Conservation (phyloP, 352 stramenopile genomes). For the Globisporangium canariense region DNA sequence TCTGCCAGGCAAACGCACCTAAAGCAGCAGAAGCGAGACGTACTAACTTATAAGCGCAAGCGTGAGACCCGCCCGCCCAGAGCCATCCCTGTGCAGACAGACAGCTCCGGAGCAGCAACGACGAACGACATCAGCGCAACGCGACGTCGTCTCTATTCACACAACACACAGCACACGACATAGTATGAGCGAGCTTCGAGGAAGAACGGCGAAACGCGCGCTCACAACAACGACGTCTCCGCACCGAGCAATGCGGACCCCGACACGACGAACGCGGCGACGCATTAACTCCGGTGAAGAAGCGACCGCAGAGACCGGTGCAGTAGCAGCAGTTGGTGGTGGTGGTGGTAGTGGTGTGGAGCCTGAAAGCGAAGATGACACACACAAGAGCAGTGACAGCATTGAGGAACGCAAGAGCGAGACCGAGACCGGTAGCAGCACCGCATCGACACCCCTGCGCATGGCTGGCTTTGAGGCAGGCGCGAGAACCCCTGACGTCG, state of each 20-base stretch:
- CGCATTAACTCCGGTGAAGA: constrained; percentile 12
- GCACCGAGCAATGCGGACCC: neutral
- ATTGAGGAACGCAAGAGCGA: constrained; percentile 4
- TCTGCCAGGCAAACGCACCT: neutral
- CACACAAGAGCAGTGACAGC: neutral
- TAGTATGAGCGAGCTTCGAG: constrained; percentile 9
- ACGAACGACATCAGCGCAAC: neutral
- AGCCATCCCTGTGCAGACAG: neutral
- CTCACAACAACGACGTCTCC: constrained; percentile 3
- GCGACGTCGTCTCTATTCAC: neutral
- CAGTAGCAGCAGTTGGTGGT: neutral
- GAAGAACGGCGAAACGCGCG: constrained; percentile 12
- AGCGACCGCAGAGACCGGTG: neutral
- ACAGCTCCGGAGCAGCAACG: neutral
- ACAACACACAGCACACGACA: neutral
- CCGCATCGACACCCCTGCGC: constrained; percentile 10
- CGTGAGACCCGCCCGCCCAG: too few relatives aligned
- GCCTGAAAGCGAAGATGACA: constrained; percentile 15
- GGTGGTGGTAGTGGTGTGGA: neutral
- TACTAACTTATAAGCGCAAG: neutral
- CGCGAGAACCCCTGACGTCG: constrained; percentile 19
- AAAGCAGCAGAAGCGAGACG: neutral
- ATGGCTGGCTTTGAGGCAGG: constrained; percentile 14
- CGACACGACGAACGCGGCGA: constrained; percentile 11
- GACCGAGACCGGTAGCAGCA: constrained; percentile 21